A percentile compares a stretch with the other conserved stretches of the same genome.
These are phyloP conservation scores for Chrysanthemum makinoi DNA, from an alignment of 129 eudicot species.

Conservation along the genomic window DNA sequence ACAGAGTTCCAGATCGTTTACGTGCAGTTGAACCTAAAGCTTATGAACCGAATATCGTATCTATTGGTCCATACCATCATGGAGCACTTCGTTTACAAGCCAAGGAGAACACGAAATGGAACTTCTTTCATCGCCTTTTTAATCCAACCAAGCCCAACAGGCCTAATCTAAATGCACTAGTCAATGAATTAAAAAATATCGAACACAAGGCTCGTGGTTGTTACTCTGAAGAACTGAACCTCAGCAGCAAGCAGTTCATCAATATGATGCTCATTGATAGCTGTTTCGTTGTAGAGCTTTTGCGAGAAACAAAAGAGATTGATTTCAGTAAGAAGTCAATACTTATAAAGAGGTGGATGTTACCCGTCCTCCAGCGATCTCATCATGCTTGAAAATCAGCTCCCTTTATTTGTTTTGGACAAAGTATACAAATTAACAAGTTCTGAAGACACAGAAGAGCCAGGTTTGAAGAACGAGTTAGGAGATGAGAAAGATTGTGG, in stretches of 20 bases:
- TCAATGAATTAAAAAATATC: not conserved
- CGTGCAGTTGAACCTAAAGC: slow-evolving; percentile 29
- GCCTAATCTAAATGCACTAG: slow-evolving; percentile 5
- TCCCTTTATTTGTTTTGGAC: slow-evolving; percentile 26
- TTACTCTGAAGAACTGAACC: slow-evolving; percentile 25
- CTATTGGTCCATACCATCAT: slow-evolving; percentile 43
- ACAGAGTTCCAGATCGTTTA: slow-evolving; percentile 26
- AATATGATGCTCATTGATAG: slow-evolving; percentile 22
- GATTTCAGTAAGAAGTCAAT: too few relatives aligned
- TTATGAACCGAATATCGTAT: slow-evolving; percentile 37
- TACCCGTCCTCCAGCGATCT: too few relatives aligned
- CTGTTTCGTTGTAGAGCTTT: too few relatives aligned
- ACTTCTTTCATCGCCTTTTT: slow-evolving; percentile 28
- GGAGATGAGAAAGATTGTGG: not conserved
- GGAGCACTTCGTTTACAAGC: slow-evolving; percentile 15
- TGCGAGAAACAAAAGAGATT: too few relatives aligned
- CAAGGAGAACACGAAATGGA: slow-evolving; percentile 30
- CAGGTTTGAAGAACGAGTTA: slow-evolving; percentile 1
- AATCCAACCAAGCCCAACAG: slow-evolving; percentile 8
- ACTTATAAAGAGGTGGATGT: too few relatives aligned
- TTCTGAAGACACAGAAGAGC: not conserved
- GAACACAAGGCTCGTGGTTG: slow-evolving; percentile 33
- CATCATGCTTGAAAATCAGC: slow-evolving; percentile 44
- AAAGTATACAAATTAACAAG: slow-evolving; percentile 23
- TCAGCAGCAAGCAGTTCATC: slow-evolving; percentile 15